A percentile compares a stretch with the other conserved stretches of the same genome.
Evolutionary conservation across 169 alveolate species (phyloP).

Genomic region (Plasmodium blacklocki): DNA sequence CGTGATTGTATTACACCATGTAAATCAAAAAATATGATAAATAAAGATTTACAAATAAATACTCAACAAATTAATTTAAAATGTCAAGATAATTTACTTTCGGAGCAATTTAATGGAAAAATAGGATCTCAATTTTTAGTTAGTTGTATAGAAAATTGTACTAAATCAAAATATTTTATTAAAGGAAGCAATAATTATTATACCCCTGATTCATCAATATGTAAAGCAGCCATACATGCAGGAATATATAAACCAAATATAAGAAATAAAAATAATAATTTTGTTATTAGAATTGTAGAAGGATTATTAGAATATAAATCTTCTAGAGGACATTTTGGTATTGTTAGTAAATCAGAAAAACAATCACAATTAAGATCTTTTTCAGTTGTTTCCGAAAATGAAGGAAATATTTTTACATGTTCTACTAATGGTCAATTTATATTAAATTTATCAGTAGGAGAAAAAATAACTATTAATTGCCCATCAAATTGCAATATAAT

Average conservation of each 20-base stretch:
- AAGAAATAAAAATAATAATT: constrained; percentile 6
- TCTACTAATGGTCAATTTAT: constrained; percentile 84
- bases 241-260: constrained; percentile 75
- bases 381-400: constrained; percentile 85
- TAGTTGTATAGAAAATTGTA: constrained; percentile 81
- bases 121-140: constrained; percentile 83
- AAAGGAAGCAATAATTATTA: constrained; percentile 84
- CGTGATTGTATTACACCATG: constrained; percentile 56
- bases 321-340: constrained; percentile 86
- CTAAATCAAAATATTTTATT: constrained; percentile 75
- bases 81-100: constrained; percentile 49
- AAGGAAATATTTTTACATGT: constrained; percentile 78
- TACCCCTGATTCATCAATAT: constrained; percentile 91
- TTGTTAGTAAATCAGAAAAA: constrained; percentile 36
- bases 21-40: constrained; percentile 52
- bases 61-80: constrained; percentile 37
- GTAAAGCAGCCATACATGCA: constrained; percentile 92
- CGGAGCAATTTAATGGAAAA: constrained; percentile 80
- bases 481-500: constrained; percentile 88
- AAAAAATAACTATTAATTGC: constrained; percentile 82
- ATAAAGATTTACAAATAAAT: constrained; percentile 64
- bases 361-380: constrained; percentile 87
- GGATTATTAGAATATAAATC: constrained; percentile 81
- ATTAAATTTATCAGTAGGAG: constrained; percentile 85
- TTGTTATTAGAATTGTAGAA: constrained; percentile 77